These are phyloP conservation scores for Trapa incisa DNA, from an alignment of 345 rosid genomes.

Conservation along the genomic window DNA sequence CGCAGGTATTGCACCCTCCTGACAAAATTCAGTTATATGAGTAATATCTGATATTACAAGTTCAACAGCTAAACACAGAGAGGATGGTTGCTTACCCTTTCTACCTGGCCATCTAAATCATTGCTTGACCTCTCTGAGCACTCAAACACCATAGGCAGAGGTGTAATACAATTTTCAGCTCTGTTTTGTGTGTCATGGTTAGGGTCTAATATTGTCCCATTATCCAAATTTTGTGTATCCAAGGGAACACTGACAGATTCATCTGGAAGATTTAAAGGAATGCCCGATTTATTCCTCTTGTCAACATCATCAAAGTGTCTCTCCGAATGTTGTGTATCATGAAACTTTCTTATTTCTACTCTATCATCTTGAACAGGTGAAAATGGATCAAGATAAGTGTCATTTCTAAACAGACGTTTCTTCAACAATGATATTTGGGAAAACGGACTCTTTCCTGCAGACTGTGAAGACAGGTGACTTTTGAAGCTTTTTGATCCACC, in stretches of 20 bases:
- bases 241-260: not conserved
- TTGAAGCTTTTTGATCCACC: slow-evolving; percentile 17
- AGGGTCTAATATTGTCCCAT: not conserved
- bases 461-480: slow-evolving; percentile 26
- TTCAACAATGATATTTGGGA: slow-evolving; percentile 26
- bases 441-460: slow-evolving; percentile 36
- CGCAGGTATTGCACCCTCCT: slow-evolving; percentile 21
- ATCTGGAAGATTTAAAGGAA: slow-evolving; percentile 2
- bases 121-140: slow-evolving; percentile 15
- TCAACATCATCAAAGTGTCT: slow-evolving; percentile 25
- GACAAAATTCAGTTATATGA: slow-evolving; percentile 23
- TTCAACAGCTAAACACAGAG: slow-evolving; percentile 6
- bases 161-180: slow-evolving; percentile 8
- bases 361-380: slow-evolving; percentile 27
- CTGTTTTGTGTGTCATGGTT: slow-evolving; percentile 3
- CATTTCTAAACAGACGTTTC: slow-evolving; percentile 22
- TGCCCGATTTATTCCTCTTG: slow-evolving; percentile 17
- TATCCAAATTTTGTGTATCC: not conserved
- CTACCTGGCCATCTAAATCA: slow-evolving; percentile 17
- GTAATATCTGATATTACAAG: slow-evolving; percentile 8
- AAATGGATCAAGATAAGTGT: slow-evolving; percentile 27
- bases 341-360: slow-evolving; percentile 19
- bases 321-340: slow-evolving; percentile 8
- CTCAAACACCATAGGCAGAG: slow-evolving; percentile 15
- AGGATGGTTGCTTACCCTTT: slow-evolving; percentile 18